These are phyloP conservation scores for Ilyonectria sp. DNA, from an alignment of 2,329 filamentous ascomycete genomes.

Conservation along the genomic window DNA sequence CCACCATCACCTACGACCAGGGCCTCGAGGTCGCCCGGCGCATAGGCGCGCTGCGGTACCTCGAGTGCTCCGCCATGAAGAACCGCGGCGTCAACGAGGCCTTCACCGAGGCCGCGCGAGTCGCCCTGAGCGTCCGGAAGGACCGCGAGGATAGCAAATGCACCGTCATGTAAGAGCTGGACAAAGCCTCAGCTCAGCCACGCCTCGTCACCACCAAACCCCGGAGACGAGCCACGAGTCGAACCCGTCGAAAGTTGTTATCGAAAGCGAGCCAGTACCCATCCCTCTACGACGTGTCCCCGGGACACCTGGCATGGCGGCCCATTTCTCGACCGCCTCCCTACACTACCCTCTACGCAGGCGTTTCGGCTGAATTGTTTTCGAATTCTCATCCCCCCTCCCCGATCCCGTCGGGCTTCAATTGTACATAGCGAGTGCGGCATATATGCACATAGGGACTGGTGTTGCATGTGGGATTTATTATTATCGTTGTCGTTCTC, in stretches of 20 bases:
- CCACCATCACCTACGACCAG: slow-evolving; percentile 90
- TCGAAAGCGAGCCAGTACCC: slow-evolving; percentile 21
- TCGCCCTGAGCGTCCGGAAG: slow-evolving; percentile 83
- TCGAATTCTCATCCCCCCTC: slow-evolving; percentile 11
- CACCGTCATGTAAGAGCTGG: slow-evolving; percentile 68
- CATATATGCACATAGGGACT: slow-evolving; percentile 48
- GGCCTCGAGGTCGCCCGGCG: slow-evolving; percentile 91
- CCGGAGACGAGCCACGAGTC: slow-evolving; percentile 31
- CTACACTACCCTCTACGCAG: slow-evolving; percentile 16
- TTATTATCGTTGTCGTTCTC: slow-evolving; percentile 27
- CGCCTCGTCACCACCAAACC: slow-evolving; percentile 18
- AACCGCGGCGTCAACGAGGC: slow-evolving; percentile 99
- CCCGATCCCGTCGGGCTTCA: slow-evolving; percentile 29
- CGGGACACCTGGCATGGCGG: slow-evolving; percentile 19
- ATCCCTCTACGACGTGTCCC: slow-evolving; percentile 17
- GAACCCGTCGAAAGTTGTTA: slow-evolving; percentile 3
- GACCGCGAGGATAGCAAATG: slow-evolving; percentile 75
- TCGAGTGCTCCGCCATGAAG: slow-evolving; percentile 98
- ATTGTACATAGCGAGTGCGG: slow-evolving; percentile 49
- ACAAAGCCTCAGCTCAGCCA: slow-evolving; percentile 20
- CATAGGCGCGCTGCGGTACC: slow-evolving; percentile 93
- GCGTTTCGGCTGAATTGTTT: slow-evolving; percentile 27
- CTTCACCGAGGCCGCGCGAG: slow-evolving; percentile 96
- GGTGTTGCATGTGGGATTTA: slow-evolving; percentile 42
- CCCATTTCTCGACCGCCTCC: slow-evolving; percentile 17